Evolutionary conservation across 306 rosid genomes (phyloP).

Genomic region (Quercus gilva): DNA sequence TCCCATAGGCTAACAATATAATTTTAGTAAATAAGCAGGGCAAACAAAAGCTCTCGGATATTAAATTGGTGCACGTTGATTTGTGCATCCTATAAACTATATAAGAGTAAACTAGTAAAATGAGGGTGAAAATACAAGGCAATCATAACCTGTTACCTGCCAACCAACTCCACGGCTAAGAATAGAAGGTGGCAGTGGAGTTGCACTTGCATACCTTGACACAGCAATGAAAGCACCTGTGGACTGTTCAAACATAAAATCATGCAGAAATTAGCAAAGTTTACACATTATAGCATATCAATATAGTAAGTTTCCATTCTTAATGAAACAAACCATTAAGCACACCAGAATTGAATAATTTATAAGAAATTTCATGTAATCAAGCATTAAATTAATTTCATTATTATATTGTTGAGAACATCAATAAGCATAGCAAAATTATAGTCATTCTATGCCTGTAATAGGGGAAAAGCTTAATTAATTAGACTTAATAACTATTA

Average conservation of each 20-base stretch:
- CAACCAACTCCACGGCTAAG: constrained; percentile 98
- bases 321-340: neutral
- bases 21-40: neutral
- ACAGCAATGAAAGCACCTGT: constrained; percentile 85
- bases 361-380: neutral
- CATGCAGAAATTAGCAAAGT: neutral
- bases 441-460: neutral
- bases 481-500: neutral
- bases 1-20: neutral
- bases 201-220: constrained; percentile 89
- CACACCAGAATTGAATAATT: neutral
- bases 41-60: neutral
- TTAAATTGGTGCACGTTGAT: neutral
- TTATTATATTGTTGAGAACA: neutral
- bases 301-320: neutral
- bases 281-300: neutral
- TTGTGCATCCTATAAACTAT: neutral
- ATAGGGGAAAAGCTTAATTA: neutral
- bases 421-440: neutral
- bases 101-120: neutral
- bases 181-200: constrained; percentile 84
- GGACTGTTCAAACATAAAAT: constrained; percentile 55
- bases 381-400: neutral
- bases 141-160: constrained; percentile 57
- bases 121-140: neutral